Base-by-base conservation (phyloP, 352 stramenopile species). In the Phytophthora crassamura region DNA sequence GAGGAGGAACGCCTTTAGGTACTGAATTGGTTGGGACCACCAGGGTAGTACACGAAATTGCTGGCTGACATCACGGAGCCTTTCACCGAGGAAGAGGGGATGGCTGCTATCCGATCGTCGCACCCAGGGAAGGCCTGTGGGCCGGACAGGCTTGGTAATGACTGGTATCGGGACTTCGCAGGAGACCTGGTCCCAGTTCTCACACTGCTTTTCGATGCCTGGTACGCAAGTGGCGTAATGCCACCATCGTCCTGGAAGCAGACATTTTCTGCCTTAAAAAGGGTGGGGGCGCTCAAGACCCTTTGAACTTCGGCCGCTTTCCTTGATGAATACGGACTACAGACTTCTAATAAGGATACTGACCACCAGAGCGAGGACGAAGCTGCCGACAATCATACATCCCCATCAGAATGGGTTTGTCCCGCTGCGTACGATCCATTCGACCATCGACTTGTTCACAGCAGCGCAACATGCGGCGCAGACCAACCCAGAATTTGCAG, bases 241-340 rank as follows among this genome's bases (percentile, higher is more conserved):
- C 57, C 57, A 5, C 2, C 5, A 0, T 62, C 39, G 14, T 60
- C 11, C 10, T 41, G 2, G 12, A 43, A 39, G 58, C 42, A 1
- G 11, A 56, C 9, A 61, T 61, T 6, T 56, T 56, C 14, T 46
- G 32, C 34, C 20, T 61, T 0, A 61, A 48, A 3, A 60, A 67
- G 8, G n/a, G 18, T 2, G 49, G 36, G 2, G 35, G 50, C 10
- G 12, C 2, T 0, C 10, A 2, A 1, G 12, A 59, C 10, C 49
- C 59, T 7, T 35, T 67, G 1, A 60, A 61, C 20, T 60, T 46
- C 22, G 59, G 2, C 59, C 50, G 8, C 15, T 65, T 2, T 38
- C 57, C 0, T 16, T 56, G 3, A 48, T 67, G 2, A 57, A 63
- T n/a, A 53, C 60, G 2, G 52, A 61, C 43, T 58, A 61, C 41